Evolutionary conservation across 129 eudicot genomes (phyloP).

Genomic region (Pseudognaphalium luteoalbum): DNA sequence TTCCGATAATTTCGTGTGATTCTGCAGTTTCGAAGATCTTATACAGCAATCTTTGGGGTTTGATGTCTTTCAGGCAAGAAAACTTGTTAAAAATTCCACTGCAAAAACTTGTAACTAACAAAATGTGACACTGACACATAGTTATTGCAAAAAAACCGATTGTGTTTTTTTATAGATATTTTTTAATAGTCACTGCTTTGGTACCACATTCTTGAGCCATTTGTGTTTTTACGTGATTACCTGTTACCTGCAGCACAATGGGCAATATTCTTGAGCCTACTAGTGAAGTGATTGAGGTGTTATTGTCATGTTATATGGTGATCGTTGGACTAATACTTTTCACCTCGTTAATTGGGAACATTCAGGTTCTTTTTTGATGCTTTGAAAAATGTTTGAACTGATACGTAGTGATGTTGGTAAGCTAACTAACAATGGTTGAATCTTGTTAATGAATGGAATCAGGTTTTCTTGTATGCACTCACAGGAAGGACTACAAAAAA

Average conservation of each 20-base stretch:
- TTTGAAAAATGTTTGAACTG: neutral
- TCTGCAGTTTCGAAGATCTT: conserved; percentile 38
- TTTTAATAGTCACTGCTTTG: neutral
- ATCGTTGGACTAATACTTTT: conserved; percentile 48
- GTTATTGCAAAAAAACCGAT: neutral
- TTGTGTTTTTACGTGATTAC: neutral
- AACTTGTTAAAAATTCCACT: conserved; percentile 2
- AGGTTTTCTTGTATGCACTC: conserved; percentile 57
- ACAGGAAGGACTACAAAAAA: conserved; percentile 44
- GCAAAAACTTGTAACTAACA: neutral
- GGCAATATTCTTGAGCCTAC: conserved; percentile 56
- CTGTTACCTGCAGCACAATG: conserved; percentile 44
- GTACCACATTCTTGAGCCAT: neutral
- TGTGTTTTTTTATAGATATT: too few relatives aligned
- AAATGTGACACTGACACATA: neutral
- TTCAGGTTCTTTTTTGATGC: conserved; percentile 39
- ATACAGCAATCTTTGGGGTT: conserved; percentile 56
- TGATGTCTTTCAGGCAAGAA: conserved; percentile 49
- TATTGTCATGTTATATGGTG: conserved; percentile 40
- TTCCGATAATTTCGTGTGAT: conserved; percentile 43
- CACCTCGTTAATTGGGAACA: conserved; percentile 44
- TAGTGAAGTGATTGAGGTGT: conserved; percentile 28
- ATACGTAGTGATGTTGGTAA: neutral
- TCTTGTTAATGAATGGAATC: neutral
- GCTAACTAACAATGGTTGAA: neutral